Evolutionary conservation across 768 basidiomycete species (phyloP), one percentile per base, ranked within the genome.

Genomic region (Phanerochaete sordida): DNA sequence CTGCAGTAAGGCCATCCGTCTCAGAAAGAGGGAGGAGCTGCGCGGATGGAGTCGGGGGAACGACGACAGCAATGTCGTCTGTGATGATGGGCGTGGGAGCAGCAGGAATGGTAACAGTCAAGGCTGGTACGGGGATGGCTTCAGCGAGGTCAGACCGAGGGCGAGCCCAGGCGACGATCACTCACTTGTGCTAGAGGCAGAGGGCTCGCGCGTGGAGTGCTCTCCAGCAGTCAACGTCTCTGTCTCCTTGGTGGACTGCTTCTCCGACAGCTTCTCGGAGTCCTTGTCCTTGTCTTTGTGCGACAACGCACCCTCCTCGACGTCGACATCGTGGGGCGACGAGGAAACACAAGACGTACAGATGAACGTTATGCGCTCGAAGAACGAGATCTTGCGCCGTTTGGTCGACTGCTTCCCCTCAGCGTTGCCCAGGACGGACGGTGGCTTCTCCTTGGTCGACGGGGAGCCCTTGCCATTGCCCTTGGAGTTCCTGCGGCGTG

Each of bases 1-100:
- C 90, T n/a, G 91, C 92, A 2, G 91, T 92, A 60, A 96, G 78
- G 15, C 91, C 93, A 62, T 88, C 92, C 6, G 94, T 93, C 74
- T 95, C 93, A 7, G 84, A 81, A 24, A 80, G 75, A 8, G 91
- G 84, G 4, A 83, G 68, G 2, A 82, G 68, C 46, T 65, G 63
- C 58, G 81, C 76, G 8, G 77, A 76, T 16, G 83, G 81, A 1
- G 81, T 79, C 26, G 84, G 78, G 13, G 82, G 79, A 1, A 80
- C 65, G 56, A 80, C 53, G 57, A 81, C 65, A 9, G 80, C 77
- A 6, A 74, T 74, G 48, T 69, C 70, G 59, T 60, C 59, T 4
- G 26, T 12, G 12, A 47, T 55, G n/a, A 47, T 39, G 47, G 59
- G 30, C 9, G 50, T 13, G 26, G 39, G 60, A 3, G 23, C 50